Conservation (phyloP, 2,329 filamentous ascomycete species). For the Colletotrichum orchidophilum region DNA sequence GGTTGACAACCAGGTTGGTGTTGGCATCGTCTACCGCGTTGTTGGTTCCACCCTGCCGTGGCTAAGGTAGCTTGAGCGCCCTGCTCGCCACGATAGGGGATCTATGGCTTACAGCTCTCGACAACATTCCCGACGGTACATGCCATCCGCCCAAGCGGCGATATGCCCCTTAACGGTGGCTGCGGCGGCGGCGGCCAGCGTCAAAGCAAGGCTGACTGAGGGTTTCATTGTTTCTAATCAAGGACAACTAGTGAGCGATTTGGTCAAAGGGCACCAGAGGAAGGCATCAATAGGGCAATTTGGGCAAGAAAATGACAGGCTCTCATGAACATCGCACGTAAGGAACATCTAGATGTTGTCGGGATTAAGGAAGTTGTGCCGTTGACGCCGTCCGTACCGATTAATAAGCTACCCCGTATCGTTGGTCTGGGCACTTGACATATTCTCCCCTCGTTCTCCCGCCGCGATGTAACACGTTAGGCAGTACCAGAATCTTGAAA, state of each 20-base stretch:
- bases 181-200: neutral
- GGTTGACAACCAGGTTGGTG: neutral
- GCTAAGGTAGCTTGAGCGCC: neutral
- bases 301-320: accelerated
- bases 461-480: no score
- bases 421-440: no score
- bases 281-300: neutral
- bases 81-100: neutral
- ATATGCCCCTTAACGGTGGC: neutral
- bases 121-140: neutral
- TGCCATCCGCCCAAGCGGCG: neutral
- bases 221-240: neutral
- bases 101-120: neutral
- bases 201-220: neutral
- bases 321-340: no score
- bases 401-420: neutral
- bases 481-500: no score
- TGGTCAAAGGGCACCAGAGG: neutral
- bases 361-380: neutral
- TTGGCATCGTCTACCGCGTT: neutral
- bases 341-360: neutral
- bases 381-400: neutral
- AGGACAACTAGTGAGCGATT: neutral
- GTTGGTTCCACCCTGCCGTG: neutral
- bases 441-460: no score